A percentile compares a stretch with the other conserved stretches of the same genome.
These are phyloP conservation scores for barrel medic (Medicago truncatula) DNA, from an alignment of 306 rosid genomes.

Conservation along the genomic window MtrunA17r5.0-ANR NC_053045.1:45013001-45013500, in stretches of 20 bases:
- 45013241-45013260: slow-evolving; percentile 12
- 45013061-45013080: slow-evolving; percentile 79
- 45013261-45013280: not conserved
- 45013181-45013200: not conserved
- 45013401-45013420: not conserved
- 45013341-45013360: slow-evolving; percentile 3
- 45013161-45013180: slow-evolving; percentile 26
- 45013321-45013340: slow-evolving; percentile 29
- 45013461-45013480: not conserved
- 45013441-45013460: not conserved
- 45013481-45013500: not conserved
- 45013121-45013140: slow-evolving; percentile 84
- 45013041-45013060: slow-evolving; percentile 89
- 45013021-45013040: slow-evolving; percentile 96
- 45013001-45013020: slow-evolving; percentile 76
- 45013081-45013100: slow-evolving; percentile 84
- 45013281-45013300: slow-evolving; percentile 12
- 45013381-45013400: not conserved
- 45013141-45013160: slow-evolving; percentile 54
- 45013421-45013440: not conserved
- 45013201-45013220: slow-evolving; percentile 14
- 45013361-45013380: slow-evolving; percentile 18
- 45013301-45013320: slow-evolving; percentile 2
- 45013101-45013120: slow-evolving; percentile 95
- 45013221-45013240: slow-evolving; percentile 25